Evolutionary conservation across 2,329 filamentous ascomycete genomes (phyloP), one percentile per base, ranked within the genome.

Genomic region (Fusarium sp.): DNA sequence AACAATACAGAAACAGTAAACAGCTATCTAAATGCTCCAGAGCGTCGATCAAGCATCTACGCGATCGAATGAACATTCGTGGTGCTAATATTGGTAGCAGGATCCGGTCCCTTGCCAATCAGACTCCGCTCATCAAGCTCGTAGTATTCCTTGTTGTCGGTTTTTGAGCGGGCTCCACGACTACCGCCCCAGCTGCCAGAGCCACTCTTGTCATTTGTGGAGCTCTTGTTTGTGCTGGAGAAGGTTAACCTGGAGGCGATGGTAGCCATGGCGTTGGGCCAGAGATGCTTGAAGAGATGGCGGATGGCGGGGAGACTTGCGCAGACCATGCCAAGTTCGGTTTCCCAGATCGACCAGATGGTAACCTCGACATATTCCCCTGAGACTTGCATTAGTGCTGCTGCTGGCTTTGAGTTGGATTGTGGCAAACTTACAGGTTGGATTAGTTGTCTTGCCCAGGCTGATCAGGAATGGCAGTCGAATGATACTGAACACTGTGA

Each of bases 261-360:
- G 8, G 67, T 70, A 55, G 55, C 40, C 63, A 70, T 62, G 8
- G 67, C 67, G 37, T 70, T 68, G 11, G 67, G 67, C 55, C 59
- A 70, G 20, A 70, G 23, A 39, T 70, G 63, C 53, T 70, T 70
- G 63, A 55, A 62, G 10, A 70, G 67, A 17, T 70, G 67, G 3
- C 67, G 63, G 18, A 70, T 70, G 10, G 67, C 67, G 2, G 67
- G 67, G 3, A 70, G 43, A 46, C 67, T 68, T 11, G 67, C 67
- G 9, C 67, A 70, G 4, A 70, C 53, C 63, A 70, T 70, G 35
- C 67, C 67, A 11, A 70, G 53, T 31, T 70, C 67, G 3, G 67
- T 70, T 20, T 70, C 67, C 67, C 67, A 70, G 33, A 70, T 70
- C 2, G 67, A 70, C 67, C 67, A 70, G 4, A 70, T 70, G 1